Conservation (phyloP, 2,329 filamentous ascomycete genomes). For the Fusarium humuli region DNA sequence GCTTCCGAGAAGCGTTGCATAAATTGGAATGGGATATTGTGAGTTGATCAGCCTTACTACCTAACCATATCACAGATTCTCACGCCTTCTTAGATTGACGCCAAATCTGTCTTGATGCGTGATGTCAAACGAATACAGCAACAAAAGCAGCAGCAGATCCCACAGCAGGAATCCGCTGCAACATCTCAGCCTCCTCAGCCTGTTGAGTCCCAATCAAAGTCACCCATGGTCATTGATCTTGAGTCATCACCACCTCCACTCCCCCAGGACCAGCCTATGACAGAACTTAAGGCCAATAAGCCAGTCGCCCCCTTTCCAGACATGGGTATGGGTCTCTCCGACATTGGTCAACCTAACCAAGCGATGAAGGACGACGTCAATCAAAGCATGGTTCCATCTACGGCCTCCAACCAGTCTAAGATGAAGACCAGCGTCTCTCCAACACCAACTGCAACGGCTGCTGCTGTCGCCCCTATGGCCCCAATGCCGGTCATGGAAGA, state of each 20-base stretch:
- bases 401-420: constrained; percentile 32
- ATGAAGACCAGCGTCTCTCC: constrained; percentile 45
- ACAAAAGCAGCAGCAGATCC: constrained; percentile 44
- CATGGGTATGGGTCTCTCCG: constrained; percentile 63
- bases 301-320: constrained; percentile 67
- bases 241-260: constrained; percentile 49
- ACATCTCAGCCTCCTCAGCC: constrained; percentile 45
- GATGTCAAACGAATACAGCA: constrained; percentile 60
- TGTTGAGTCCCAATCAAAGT: constrained; percentile 52
- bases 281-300: constrained; percentile 52
- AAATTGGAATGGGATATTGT: constrained; percentile 70
- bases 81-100: constrained; percentile 51
- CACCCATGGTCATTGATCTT: constrained; percentile 53
- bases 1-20: constrained; percentile 66
- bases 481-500: constrained; percentile 47
- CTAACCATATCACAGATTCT: background rate
- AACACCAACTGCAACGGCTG: constrained; percentile 6
- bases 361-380: constrained; percentile 42
- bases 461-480: constrained; percentile 38
- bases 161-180: constrained; percentile 28
- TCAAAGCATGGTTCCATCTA: constrained; percentile 18
- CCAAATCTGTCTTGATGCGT: constrained; percentile 67
- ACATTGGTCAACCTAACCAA: constrained; percentile 37
- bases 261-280: constrained; percentile 49
- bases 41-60: constrained; percentile 39